Evolutionary conservation across 73 alveolate genomes (phyloP).

Genomic region (Durusdinium trenchii): DNA sequence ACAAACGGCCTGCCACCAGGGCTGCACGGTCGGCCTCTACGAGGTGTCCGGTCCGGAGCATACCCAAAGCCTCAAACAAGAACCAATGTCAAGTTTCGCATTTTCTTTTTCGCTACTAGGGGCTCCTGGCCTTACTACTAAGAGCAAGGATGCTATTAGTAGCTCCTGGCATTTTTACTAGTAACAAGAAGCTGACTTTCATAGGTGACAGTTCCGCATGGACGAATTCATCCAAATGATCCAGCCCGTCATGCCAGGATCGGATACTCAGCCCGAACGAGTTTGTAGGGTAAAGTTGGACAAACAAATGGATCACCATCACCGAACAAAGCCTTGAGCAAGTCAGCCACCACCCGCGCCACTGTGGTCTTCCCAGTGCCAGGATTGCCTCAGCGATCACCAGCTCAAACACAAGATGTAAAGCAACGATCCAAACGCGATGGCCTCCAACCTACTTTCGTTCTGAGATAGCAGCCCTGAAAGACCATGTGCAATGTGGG

Average conservation of each 20-base stretch:
- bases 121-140: too few relatives aligned
- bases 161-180: too few relatives aligned
- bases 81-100: not conserved
- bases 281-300: too few relatives aligned
- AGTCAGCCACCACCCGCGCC: slow-evolving; percentile 90
- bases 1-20: slow-evolving; percentile 54
- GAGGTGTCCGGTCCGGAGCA: slow-evolving; percentile 82
- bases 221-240: too few relatives aligned
- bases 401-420: not conserved
- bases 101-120: too few relatives aligned
- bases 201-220: too few relatives aligned
- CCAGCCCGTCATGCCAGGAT: too few relatives aligned
- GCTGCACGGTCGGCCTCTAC: slow-evolving; percentile 90
- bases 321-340: slow-evolving; percentile 95
- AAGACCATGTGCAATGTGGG: slow-evolving; percentile 92
- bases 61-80: slow-evolving; percentile 46
- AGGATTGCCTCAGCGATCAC: slow-evolving; percentile 45
- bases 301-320: too few relatives aligned
- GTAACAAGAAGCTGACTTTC: too few relatives aligned
- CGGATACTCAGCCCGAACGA: too few relatives aligned
- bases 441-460: not conserved
- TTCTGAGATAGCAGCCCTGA: slow-evolving; percentile 14
- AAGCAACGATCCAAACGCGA: not conserved
- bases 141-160: too few relatives aligned
- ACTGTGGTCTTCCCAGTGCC: slow-evolving; percentile 94